Evolutionary conservation across 371 early-diverging fungal genomes (phyloP).

Genomic region (Lichtheimia ramosa): DNA sequence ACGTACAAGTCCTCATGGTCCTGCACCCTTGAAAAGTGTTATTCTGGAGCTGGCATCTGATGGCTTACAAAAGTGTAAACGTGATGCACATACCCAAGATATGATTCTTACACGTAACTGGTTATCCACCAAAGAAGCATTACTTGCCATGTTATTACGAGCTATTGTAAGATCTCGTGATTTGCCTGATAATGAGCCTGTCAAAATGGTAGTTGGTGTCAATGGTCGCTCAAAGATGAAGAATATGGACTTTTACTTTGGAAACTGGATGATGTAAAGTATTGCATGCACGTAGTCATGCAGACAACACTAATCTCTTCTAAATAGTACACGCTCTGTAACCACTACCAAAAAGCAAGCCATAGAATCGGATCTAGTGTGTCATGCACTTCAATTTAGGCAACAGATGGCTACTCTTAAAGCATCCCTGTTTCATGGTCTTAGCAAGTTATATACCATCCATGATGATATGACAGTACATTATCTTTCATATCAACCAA

Average conservation of each 20-base stretch:
- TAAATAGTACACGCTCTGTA: slow-evolving; percentile 21
- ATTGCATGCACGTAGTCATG: background rate
- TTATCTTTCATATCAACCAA: slow-evolving; percentile 36
- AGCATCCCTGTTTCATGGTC: slow-evolving; percentile 31
- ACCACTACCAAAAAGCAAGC: slow-evolving; percentile 16
- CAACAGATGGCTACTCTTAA: slow-evolving; percentile 15
- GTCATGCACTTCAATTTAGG: slow-evolving; percentile 26
- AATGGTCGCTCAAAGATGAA: slow-evolving; percentile 39
- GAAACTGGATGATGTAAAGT: slow-evolving; percentile 41
- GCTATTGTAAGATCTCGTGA: slow-evolving; percentile 30
- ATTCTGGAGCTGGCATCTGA: slow-evolving; percentile 34
- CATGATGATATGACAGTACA: slow-evolving; percentile 45
- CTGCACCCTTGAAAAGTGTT: slow-evolving; percentile 34
- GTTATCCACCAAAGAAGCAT: slow-evolving; percentile 38
- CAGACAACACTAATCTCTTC: background rate
- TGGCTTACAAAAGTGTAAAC: slow-evolving; percentile 32
- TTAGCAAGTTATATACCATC: slow-evolving; percentile 36
- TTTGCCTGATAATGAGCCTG: slow-evolving; percentile 14
- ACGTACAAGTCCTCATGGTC: slow-evolving; percentile 29
- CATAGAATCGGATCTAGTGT: slow-evolving; percentile 11
- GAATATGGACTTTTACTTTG: slow-evolving; percentile 38
- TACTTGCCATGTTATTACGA: slow-evolving; percentile 35
- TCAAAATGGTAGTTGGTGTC: slow-evolving; percentile 27
- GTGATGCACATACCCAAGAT: slow-evolving; percentile 37
- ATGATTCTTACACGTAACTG: slow-evolving; percentile 32